These are phyloP conservation scores for Alternaria hordeiaustralica DNA, from an alignment of 2,329 filamentous ascomycete species.

Conservation along the genomic window DNA sequence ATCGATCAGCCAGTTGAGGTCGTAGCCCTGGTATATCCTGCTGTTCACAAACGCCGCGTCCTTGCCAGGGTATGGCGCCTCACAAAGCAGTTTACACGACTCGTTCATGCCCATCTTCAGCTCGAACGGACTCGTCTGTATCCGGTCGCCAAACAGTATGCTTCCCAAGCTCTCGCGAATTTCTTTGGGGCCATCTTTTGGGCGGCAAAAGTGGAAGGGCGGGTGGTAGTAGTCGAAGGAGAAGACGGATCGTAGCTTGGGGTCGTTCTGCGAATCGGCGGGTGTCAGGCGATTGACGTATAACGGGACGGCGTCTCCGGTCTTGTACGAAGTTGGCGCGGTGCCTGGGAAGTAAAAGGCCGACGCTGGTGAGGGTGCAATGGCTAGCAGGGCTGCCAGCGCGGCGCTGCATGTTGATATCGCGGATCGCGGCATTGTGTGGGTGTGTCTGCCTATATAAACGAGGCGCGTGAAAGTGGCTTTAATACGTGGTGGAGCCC, in stretches of 20 bases:
- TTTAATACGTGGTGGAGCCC: constrained; percentile 8
- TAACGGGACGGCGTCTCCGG: constrained; percentile 79
- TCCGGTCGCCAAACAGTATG: constrained; percentile 96
- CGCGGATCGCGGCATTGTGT: constrained; percentile 40
- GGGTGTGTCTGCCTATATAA: constrained; percentile 2
- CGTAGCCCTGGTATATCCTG: constrained; percentile 84
- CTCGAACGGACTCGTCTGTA: constrained; percentile 94
- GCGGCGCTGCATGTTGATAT: constrained; percentile 33
- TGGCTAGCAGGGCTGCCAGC: constrained; percentile 47
- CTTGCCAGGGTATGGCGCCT: constrained; percentile 68
- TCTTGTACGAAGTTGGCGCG: constrained; percentile 88
- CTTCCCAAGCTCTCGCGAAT: constrained; percentile 90
- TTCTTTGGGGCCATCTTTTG: constrained; percentile 75
- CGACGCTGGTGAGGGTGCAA: constrained; percentile 48
- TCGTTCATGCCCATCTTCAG: constrained; percentile 87
- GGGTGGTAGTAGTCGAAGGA: constrained; percentile 96
- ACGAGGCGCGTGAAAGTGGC: constrained; percentile 3
- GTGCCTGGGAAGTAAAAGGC: constrained; percentile 97
- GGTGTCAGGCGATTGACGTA: constrained; percentile 94
- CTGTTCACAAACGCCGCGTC: constrained; percentile 81
- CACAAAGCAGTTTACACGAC: constrained; percentile 82
- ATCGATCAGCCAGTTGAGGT: constrained; percentile 94
- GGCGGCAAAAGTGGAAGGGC: constrained; percentile 86
- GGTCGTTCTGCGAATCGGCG: constrained; percentile 76
- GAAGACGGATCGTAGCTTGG: constrained; percentile 87